Conservation (phyloP, 164 flowering plant genomes). For the Aristolochia californica region DNA sequence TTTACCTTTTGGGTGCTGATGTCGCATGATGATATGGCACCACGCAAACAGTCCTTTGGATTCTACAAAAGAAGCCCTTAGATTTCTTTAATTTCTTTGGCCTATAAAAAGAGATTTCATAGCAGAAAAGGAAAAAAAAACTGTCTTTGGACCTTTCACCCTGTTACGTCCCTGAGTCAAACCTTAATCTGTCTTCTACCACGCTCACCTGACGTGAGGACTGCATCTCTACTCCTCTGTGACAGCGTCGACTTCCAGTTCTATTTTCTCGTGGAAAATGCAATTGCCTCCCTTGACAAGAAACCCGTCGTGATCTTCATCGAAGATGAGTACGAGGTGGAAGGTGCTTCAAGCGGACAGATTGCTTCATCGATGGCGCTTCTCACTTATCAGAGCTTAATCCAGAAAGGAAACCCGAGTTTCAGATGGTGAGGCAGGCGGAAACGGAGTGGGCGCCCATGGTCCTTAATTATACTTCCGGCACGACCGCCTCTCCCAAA, state of each 20-base stretch:
- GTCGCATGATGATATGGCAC: too few relatives aligned
- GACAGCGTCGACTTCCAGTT: slow-evolving; percentile 50
- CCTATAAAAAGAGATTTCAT: too few relatives aligned
- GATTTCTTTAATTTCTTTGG: too few relatives aligned
- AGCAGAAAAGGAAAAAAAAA: too few relatives aligned
- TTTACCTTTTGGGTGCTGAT: too few relatives aligned
- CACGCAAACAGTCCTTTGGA: too few relatives aligned
- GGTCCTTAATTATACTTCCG: slow-evolving; percentile 74
- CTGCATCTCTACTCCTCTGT: slow-evolving; percentile 49
- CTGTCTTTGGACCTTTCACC: too few relatives aligned
- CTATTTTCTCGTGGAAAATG: neutral
- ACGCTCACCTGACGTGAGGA: slow-evolving; percentile 61
- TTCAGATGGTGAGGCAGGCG: slow-evolving; percentile 25
- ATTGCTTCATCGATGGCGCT: neutral
- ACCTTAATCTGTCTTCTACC: too few relatives aligned
- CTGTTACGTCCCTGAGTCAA: too few relatives aligned
- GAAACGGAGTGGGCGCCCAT: slow-evolving; percentile 76
- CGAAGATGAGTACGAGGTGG: slow-evolving; percentile 23
- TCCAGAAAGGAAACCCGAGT: neutral
- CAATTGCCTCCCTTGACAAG: neutral
- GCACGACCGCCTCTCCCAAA: slow-evolving; percentile 80
- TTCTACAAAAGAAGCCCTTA: too few relatives aligned
- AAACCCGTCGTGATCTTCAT: neutral
- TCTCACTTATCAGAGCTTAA: neutral
- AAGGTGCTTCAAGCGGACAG: slow-evolving; percentile 36